phyloP scores from a whole-genome alignment of 164 flowering plant species.

The Hamamelis virginiana region DNA sequence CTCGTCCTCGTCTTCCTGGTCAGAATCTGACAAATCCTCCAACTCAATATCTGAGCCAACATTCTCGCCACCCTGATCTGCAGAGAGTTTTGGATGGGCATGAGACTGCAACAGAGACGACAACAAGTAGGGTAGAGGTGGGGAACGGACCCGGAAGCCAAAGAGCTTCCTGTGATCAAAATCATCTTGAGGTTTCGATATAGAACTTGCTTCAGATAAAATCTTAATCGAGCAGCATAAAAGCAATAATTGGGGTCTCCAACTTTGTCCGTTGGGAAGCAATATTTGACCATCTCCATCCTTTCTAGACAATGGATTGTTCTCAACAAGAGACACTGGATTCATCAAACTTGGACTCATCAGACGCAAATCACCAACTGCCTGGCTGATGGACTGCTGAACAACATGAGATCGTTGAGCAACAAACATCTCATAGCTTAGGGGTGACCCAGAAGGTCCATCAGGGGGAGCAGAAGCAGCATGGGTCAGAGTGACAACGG shows the following conservation, averaged over 20 bases:
- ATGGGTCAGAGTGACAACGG: slow-evolving; percentile 82
- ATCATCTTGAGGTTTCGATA: slow-evolving; percentile 74
- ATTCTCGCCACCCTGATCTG: slow-evolving; percentile 72
- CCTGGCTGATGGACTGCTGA: slow-evolving; percentile 86
- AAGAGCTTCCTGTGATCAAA: slow-evolving; percentile 74
- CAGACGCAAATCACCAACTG: slow-evolving; percentile 82
- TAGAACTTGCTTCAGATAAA: slow-evolving; percentile 66
- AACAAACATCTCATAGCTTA: slow-evolving; percentile 83
- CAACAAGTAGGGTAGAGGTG: slow-evolving; percentile 85
- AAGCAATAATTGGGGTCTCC: slow-evolving; percentile 79
- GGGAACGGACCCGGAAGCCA: slow-evolving; percentile 82
- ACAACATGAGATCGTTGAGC: slow-evolving; percentile 82
- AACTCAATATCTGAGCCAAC: slow-evolving; percentile 83
- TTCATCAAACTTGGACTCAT: slow-evolving; percentile 81
- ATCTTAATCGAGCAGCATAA: slow-evolving; percentile 86
- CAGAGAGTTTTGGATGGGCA: slow-evolving; percentile 79
- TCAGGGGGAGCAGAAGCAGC: slow-evolving; percentile 95
- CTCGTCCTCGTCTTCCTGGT: slow-evolving; percentile 78
- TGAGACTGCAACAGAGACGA: slow-evolving; percentile 86
- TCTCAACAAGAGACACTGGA: slow-evolving; percentile 88
- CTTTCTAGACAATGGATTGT: slow-evolving; percentile 84
- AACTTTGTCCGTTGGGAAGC: slow-evolving; percentile 87
- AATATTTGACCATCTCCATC: slow-evolving; percentile 81
- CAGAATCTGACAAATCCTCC: slow-evolving; percentile 73
- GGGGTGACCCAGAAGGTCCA: slow-evolving; percentile 81